A percentile compares a stretch with the other conserved stretches of the same genome.
Evolutionary conservation across 2,329 filamentous ascomycete species (phyloP).

Genomic region (Diaporthe citri): DNA sequence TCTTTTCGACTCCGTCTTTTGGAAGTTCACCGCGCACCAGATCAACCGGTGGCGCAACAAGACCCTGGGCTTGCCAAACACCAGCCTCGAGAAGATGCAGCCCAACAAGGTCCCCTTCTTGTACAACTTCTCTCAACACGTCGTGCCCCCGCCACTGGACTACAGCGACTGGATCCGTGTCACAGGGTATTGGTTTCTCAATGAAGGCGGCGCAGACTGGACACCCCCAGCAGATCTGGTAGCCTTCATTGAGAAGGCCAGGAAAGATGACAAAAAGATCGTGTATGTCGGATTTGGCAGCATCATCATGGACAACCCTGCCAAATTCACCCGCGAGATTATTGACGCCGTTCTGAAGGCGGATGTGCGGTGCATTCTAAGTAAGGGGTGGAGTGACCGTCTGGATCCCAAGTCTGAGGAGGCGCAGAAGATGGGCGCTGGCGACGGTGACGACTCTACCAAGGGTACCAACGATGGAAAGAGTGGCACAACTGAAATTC

Average conservation of each 20-base stretch:
- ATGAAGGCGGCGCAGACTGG: conserved; percentile 76
- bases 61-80: conserved; percentile 81
- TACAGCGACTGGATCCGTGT: conserved; percentile 98
- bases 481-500: conserved; percentile 69
- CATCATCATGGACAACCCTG: conserved; percentile 91
- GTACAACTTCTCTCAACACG: conserved; percentile 95
- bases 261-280: conserved; percentile 86
- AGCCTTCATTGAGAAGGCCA: conserved; percentile 86
- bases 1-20: conserved; percentile 97
- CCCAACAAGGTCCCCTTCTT: conserved; percentile 98
- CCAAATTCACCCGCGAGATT: conserved; percentile 90
- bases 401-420: conserved; percentile 43
- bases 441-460: conserved; percentile 47
- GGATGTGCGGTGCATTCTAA: conserved; percentile 93
- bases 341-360: conserved; percentile 91
- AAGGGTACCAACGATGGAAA: conserved; percentile 53
- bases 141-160: conserved; percentile 94
- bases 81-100: conserved; percentile 90
- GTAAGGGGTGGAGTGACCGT: conserved; percentile 97
- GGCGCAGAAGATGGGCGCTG: conserved; percentile 58
- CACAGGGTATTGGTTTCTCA: conserved; percentile 97
- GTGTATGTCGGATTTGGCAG: conserved; percentile 98
- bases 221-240: conserved; percentile 80
- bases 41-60: conserved; percentile 93
- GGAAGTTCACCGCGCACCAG: conserved; percentile 91